Percentiles rank a stretch among this genome's conserved stretches.
phyloP scores from a whole-genome alignment of 495 filamentous ascomycete species.

The Cryomyces minteri region DNA sequence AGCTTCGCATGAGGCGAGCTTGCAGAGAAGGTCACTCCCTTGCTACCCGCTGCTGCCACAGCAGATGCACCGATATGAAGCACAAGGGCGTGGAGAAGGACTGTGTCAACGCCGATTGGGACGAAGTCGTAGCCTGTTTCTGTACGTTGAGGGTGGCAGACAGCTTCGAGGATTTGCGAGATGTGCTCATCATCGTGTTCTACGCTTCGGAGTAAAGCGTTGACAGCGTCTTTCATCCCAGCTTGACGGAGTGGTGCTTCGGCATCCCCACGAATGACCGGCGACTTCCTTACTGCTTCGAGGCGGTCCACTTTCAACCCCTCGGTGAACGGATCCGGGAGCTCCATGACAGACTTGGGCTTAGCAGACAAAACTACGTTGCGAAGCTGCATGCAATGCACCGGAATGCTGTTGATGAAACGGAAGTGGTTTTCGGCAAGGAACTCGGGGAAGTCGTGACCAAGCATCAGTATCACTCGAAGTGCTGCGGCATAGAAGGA shows the following conservation, averaged over 20 bases:
- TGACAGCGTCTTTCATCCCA: conserved; percentile 48
- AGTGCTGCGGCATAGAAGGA: conserved; percentile 71
- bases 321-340: conserved; percentile 62
- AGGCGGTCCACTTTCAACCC: conserved; percentile 68
- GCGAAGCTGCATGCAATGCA: conserved; percentile 71
- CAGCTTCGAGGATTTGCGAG: conserved; percentile 48
- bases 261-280: conserved; percentile 42
- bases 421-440: conserved; percentile 70
- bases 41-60: conserved; percentile 34
- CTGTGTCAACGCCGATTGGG: conserved; percentile 46
- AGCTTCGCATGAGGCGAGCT: conserved; percentile 57
- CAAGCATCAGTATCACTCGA: conserved; percentile 64
- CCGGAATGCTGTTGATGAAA: conserved; percentile 70
- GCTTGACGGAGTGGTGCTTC: conserved; percentile 35
- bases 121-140: conserved; percentile 39
- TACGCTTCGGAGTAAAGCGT: conserved; percentile 37
- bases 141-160: conserved; percentile 32
- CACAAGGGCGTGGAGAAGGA: conserved; percentile 63
- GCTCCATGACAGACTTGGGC: conserved; percentile 53
- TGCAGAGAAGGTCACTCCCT: conserved; percentile 44
- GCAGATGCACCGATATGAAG: conserved; percentile 64
- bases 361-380: conserved; percentile 78
- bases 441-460: conserved; percentile 91
- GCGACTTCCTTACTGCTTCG: conserved; percentile 53
- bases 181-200: conserved; percentile 45